Base-by-base conservation (phyloP, 2,329 filamentous ascomycete species). In the Phialocephala subalpina region DNA sequence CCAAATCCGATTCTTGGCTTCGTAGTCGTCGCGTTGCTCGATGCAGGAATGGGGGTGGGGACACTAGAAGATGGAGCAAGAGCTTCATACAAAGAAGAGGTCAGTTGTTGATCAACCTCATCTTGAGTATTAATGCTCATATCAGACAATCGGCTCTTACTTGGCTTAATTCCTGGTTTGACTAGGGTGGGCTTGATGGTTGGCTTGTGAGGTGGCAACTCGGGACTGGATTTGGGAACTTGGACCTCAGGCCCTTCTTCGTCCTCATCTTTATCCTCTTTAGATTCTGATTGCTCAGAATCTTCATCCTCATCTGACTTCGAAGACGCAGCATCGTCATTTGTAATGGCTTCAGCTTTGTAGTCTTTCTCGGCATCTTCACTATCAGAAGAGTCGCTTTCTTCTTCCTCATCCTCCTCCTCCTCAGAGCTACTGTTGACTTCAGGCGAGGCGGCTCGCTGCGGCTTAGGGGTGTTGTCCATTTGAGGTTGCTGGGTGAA, bases 61-160 rank as follows among this genome's bases (percentile, higher is more conserved):
- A 60, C 53, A 47, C 62, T 67, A 8, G 67, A 65, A 38, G 36
- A 14, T 12, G 57, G 42, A 40, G 59, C 56, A 12, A 59, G 64
- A 60, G 62, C 73, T 74, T 74, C 69, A 70, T 67, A 67, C 38
- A 73, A 59, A 69, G 69, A 71, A 68, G 73, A 73, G 33, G 73
- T 74, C 66, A 75, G 73, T 72, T 74, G 72, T 33, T 69, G 67
- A 58, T 73, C 71, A 64, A 75, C 62, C 65, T 74, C 72, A 36
- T 71, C 68, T 71, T 74, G 72, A 58, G 69, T 73, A 62, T 66
- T 68, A 42, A 64, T 60, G 33, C 53, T 58, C 58, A 68, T 66
- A 60, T 69, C 65, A 61, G 68, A 67, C 49, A 64, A 64, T 22
- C 62, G 63, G 20, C 62, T 60, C 70, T 71, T 73, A 72, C 69